These are phyloP conservation scores for Thalassiosira gravida DNA, from an alignment of 352 stramenopile species.

Conservation along the genomic window DNA sequence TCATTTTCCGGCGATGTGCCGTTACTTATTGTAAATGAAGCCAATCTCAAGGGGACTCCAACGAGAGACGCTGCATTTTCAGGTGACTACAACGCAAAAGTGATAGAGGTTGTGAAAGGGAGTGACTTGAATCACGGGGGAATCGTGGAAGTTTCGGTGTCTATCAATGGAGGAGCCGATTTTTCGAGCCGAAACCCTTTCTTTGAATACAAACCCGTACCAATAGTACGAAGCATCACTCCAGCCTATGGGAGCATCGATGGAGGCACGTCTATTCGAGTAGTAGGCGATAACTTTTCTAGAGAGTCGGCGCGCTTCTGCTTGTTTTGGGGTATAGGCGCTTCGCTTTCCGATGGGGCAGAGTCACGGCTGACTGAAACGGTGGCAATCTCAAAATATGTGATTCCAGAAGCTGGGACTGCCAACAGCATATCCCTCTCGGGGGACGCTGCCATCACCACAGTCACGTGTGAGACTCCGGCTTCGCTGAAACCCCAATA, in stretches of 20 bases:
- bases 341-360: conserved; percentile 15
- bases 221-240: conserved; percentile 78
- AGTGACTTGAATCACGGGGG: conserved; percentile 72
- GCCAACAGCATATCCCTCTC: not conserved
- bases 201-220: conserved; percentile 82
- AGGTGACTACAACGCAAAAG: conserved; percentile 48
- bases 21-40: conserved; percentile 36
- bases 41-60: conserved; percentile 34
- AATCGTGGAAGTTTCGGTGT: conserved; percentile 88
- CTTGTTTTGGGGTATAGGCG: conserved; percentile 50
- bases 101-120: conserved; percentile 69
- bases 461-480: conserved; percentile 44
- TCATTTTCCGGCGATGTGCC: conserved; percentile 50
- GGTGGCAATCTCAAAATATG: conserved; percentile 44
- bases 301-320: conserved; percentile 39
- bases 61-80: conserved; percentile 41
- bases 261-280: conserved; percentile 85
- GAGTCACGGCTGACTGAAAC: conserved; percentile 13
- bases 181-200: conserved; percentile 61
- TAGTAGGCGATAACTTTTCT: conserved; percentile 55
- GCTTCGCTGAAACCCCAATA: conserved; percentile 32
- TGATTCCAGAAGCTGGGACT: not conserved
- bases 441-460: conserved; percentile 1
- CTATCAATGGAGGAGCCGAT: conserved; percentile 88
- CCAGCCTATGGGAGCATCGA: conserved; percentile 86